Base-by-base conservation (phyloP, 768 basidiomycete genomes). In the Psilocybe sp. region DNA sequence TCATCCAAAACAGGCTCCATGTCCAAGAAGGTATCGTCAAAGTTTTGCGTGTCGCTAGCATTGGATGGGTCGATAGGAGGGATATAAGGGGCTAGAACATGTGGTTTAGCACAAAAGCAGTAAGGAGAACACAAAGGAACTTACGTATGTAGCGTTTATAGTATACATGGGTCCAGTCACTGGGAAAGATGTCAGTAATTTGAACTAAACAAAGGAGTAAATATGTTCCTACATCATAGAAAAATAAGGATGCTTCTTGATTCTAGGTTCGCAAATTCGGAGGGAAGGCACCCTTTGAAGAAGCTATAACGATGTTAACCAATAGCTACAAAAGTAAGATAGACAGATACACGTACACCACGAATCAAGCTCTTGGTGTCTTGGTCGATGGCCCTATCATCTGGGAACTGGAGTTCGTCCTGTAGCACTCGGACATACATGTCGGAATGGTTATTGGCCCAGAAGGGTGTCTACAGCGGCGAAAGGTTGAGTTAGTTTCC, bases 41-140 rank as follows among this genome's bases (percentile, higher is more conserved):
- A 99, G 70, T 98, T 98, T 67, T 92, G 91, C 57, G 92, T 95
- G 79, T 99, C 97, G 60, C 86, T 85, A 53, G 94, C 94, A 69
- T 96, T 92, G 38, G 82, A 81, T 16, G 90, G 88, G 65, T 95
- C 91, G 63, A 93, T 91, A 28, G 88, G 88, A 13, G 92, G 92
- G 62, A 93, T 92, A 77, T 94, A 93, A 38, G 92, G 92, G 70
- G 93, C 90, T 92, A 57, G 84, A 59, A 20, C 53, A 14, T 36
- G 15, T 13, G 11, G 33, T 46, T 33, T 20, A 49, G 52, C 37
- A 36, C 23, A 35, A 14, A 23, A 33, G 31, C 14, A 43, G 33
- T 10, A 46, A 40, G 40, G 47, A 19, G 56, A 58, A 8, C 43
- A 37, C 36, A 46, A 53, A 28, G 23, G n/a, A 59, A 80, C 78